phyloP scores from a whole-genome alignment of 768 basidiomycete species.

The Leucocoprinus sp. region DNA sequence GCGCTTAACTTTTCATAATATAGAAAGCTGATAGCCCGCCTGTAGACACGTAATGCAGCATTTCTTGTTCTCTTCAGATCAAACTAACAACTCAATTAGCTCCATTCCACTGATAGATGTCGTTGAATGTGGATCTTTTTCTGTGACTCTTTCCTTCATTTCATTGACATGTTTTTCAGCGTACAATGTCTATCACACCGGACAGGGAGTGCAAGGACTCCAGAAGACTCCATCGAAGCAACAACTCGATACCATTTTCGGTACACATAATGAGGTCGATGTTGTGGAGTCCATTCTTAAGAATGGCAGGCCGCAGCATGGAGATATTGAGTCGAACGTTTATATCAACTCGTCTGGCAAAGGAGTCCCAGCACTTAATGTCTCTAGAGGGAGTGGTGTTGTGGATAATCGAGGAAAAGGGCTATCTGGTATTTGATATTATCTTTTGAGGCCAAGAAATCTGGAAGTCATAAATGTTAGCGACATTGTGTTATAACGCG shows the following conservation, averaged over 20 bases:
- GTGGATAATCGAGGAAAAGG: constrained; percentile 35
- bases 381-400: constrained; percentile 23
- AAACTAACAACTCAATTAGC: constrained; percentile 26
- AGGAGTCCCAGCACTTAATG: constrained; percentile 14
- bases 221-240: constrained; percentile 73
- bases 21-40: constrained; percentile 5
- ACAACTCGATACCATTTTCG: constrained; percentile 70
- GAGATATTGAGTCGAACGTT: constrained; percentile 23
- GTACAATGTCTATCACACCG: constrained; percentile 62
- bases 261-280: constrained; percentile 54
- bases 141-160: not conserved
- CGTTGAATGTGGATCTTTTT: constrained; percentile 63
- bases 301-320: constrained; percentile 51
- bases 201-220: constrained; percentile 72
- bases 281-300: constrained; percentile 52
- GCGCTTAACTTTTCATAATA: not conserved
- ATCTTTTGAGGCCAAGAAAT: not conserved
- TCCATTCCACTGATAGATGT: constrained; percentile 65
- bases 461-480: too few relatives aligned
- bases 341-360: not conserved
- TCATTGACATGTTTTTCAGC: constrained; percentile 30
- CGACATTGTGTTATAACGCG: constrained; percentile 2
- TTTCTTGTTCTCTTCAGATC: not conserved
- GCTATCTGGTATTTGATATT: constrained; percentile 9
- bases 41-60: constrained; percentile 56